These are phyloP conservation scores for Yarrowia phangngaensis DNA, from an alignment of 805 yeast genomes.

Conservation along the genomic window DNA sequence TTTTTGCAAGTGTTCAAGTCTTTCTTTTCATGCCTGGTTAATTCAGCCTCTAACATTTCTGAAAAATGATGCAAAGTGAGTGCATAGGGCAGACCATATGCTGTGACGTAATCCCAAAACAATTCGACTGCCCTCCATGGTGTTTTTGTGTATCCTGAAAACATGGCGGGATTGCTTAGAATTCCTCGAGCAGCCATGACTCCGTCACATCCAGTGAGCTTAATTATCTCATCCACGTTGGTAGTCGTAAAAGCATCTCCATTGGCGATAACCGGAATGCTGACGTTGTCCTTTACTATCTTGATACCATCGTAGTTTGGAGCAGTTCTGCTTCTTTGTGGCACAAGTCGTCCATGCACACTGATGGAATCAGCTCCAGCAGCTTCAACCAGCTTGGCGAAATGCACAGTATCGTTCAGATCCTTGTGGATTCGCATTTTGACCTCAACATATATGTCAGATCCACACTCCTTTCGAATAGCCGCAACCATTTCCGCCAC, in stretches of 20 bases:
- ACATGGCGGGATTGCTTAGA: slow-evolving; percentile 79
- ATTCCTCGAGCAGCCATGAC: slow-evolving; percentile 95
- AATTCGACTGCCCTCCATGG: slow-evolving; percentile 91
- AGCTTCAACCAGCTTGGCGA: slow-evolving; percentile 68
- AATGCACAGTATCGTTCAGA: slow-evolving; percentile 62
- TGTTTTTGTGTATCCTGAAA: slow-evolving; percentile 65
- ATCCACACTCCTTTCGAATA: slow-evolving; percentile 72
- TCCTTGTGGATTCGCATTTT: slow-evolving; percentile 86
- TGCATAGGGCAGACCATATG: slow-evolving; percentile 81
- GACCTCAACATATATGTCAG: slow-evolving; percentile 73
- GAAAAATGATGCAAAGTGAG: slow-evolving; percentile 82
- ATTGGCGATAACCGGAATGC: slow-evolving; percentile 82
- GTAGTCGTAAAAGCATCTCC: slow-evolving; percentile 80
- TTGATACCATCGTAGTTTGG: slow-evolving; percentile 80
- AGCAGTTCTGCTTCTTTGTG: slow-evolving; percentile 79
- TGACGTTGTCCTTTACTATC: slow-evolving; percentile 52
- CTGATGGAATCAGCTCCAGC: slow-evolving; percentile 94
- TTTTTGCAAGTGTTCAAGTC: slow-evolving; percentile 60
- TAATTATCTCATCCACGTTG: slow-evolving; percentile 62
- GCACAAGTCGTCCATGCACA: slow-evolving; percentile 87
- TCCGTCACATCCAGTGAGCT: slow-evolving; percentile 76
- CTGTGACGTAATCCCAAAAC: slow-evolving; percentile 72
- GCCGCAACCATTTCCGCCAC: slow-evolving; percentile 81
- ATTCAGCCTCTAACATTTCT: slow-evolving; percentile 69
- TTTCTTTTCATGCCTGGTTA: slow-evolving; percentile 49